A percentile compares a stretch with the other conserved stretches of the same genome.
These are phyloP conservation scores for Tetracentron sinense DNA, from an alignment of 164 flowering plant species.

Conservation along the genomic window DNA sequence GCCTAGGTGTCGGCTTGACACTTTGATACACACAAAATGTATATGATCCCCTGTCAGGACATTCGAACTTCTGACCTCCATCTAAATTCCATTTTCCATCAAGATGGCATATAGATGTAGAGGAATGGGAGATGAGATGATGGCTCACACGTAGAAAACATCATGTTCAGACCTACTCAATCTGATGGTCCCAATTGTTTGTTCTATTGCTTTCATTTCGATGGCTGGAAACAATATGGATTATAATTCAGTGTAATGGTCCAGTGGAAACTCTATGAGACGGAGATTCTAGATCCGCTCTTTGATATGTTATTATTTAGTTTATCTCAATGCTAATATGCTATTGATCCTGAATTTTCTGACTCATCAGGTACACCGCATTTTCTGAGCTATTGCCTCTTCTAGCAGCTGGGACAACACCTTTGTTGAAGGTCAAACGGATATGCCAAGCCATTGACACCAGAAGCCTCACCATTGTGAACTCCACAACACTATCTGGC, in stretches of 20 bases:
- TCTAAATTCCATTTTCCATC: no score
- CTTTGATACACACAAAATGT: no score
- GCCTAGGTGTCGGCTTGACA: no score
- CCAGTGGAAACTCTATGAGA: not conserved
- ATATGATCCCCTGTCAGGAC: no score
- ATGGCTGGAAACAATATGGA: not conserved
- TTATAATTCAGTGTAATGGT: no score
- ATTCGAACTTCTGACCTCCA: no score
- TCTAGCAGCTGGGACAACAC: constrained; percentile 64
- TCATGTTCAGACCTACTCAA: no score
- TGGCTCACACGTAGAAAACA: no score
- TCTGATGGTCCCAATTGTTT: no score
- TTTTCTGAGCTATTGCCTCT: constrained; percentile 96
- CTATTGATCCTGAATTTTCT: not conserved
- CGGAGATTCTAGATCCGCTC: not conserved
- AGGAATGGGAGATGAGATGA: no score
- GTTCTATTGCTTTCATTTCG: no score
- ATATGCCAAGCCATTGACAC: constrained; percentile 67
- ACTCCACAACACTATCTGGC: constrained; percentile 56
- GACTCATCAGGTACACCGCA: constrained; percentile 74
- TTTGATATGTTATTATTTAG: not conserved
- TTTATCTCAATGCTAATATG: not conserved
- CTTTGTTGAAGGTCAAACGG: constrained; percentile 64
- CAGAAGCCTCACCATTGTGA: constrained; percentile 48
- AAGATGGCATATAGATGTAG: no score